Conservation (phyloP, 106 monocot genomes). For the Alisma plantagoaquatica region DNA sequence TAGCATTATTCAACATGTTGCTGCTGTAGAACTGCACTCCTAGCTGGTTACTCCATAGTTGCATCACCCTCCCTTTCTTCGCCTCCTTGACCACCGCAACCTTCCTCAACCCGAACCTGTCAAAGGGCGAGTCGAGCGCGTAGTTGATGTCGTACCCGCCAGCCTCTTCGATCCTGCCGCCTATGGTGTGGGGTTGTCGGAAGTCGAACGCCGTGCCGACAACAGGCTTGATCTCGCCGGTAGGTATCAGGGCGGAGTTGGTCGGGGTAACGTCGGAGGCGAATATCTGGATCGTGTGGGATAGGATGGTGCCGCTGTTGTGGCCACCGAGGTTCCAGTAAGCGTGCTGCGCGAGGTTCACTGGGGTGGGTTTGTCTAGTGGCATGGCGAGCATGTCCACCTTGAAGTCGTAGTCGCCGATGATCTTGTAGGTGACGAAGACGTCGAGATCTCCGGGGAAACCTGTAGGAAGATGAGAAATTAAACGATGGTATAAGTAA, state of each 20-base stretch:
- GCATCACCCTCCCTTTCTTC: conserved; percentile 34
- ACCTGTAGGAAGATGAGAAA: conserved; percentile 18
- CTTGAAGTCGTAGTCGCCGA: conserved; percentile 20
- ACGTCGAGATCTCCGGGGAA: conserved; percentile 79
- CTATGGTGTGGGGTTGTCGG: conserved; percentile 19
- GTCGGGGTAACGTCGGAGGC: conserved; percentile 39
- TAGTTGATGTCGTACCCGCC: conserved; percentile 81
- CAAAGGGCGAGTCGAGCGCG: conserved; percentile 24
- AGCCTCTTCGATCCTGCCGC: conserved; percentile 26
- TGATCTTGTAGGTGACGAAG: conserved; percentile 64
- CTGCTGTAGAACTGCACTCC: conserved; percentile 82
- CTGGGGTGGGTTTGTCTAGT: conserved; percentile 30
- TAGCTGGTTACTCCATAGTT: conserved; percentile 65
- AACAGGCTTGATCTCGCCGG: conserved; percentile 24
- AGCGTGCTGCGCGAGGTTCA: conserved; percentile 63
- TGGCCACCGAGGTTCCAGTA: conserved; percentile 83
- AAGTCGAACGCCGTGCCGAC: conserved; percentile 44
- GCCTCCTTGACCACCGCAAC: conserved; percentile 42
- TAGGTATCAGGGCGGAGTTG: conserved; percentile 33
- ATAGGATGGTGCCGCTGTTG: conserved; percentile 37
- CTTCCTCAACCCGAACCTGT: conserved; percentile 35
- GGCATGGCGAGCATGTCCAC: conserved; percentile 31
- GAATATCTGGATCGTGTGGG: conserved; percentile 42
- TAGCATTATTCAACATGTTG: conserved; percentile 31
- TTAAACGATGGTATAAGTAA: not conserved